These are phyloP conservation scores for Fusarium albidum DNA, from an alignment of 2,329 filamentous ascomycete species.

Conservation along the genomic window DNA sequence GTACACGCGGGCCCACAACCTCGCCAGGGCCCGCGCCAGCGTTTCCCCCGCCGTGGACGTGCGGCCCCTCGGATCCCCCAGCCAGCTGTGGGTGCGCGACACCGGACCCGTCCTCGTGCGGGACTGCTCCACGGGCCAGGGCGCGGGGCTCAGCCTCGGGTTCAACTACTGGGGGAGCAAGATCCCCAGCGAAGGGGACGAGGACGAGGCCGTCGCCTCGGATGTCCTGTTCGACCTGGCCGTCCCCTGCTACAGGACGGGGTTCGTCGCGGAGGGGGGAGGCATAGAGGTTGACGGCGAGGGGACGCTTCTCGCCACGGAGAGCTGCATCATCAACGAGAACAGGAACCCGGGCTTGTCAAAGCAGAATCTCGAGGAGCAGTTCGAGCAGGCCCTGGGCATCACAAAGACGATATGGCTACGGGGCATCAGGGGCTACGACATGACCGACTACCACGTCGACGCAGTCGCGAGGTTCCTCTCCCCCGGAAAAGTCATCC, in stretches of 20 bases:
- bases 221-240: conserved; percentile 4
- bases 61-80: conserved; percentile 8
- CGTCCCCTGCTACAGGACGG: conserved; percentile 13
- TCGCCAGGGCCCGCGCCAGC: background rate
- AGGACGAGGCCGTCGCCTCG: conserved; percentile 21
- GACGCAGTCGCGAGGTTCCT: conserved; percentile 41
- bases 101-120: conserved; percentile 37
- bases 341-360: conserved; percentile 39
- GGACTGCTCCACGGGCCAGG: background rate
- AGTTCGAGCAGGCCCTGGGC: conserved; percentile 34
- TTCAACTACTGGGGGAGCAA: conserved; percentile 44
- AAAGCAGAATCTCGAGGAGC: conserved; percentile 31
- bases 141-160: conserved; percentile 34
- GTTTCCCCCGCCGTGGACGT: conserved; percentile 16
- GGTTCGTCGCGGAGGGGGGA: conserved; percentile 35
- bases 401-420: conserved; percentile 42
- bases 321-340: conserved; percentile 41
- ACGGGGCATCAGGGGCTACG: conserved; percentile 30
- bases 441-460: conserved; percentile 42
- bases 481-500: conserved; percentile 32
- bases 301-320: conserved; percentile 40
- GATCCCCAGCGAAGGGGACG: conserved; percentile 14
- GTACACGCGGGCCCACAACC: conserved; percentile 15
- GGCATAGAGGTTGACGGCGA: conserved; percentile 41
- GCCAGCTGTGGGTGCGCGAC: conserved; percentile 42